phyloP scores from a whole-genome alignment of 108 stramenopile species.

The Poteriospumella lacustris region DNA sequence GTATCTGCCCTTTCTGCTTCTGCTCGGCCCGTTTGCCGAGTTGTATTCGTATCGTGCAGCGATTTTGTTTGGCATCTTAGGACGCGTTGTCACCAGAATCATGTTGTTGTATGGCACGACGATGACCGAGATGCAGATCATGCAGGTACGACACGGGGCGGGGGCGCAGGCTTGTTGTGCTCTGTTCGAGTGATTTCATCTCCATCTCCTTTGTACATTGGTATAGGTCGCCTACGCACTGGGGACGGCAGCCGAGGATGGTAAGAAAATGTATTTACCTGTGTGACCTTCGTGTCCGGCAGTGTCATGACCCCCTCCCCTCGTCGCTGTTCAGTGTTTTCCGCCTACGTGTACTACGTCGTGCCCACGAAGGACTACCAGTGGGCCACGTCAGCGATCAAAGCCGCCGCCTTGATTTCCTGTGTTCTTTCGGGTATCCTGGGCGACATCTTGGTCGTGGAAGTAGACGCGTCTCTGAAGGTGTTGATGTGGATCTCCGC shows the following conservation, averaged over 20 bases:
- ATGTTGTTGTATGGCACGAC: not conserved
- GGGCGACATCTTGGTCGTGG: constrained; percentile 3
- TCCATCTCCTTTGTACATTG: too few relatives aligned
- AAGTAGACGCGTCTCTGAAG: not conserved
- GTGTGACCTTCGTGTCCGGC: too few relatives aligned
- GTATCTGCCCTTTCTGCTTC: constrained; percentile 2
- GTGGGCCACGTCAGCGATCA: not conserved
- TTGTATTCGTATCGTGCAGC: not conserved
- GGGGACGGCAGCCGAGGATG: constrained; percentile 14
- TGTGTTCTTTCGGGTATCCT: not conserved
- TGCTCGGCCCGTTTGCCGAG: not conserved
- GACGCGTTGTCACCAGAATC: not conserved
- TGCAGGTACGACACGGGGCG: too few relatives aligned
- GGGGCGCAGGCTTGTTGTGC: too few relatives aligned
- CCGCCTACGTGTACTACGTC: not conserved
- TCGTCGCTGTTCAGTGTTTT: not conserved
- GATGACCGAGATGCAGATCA: not conserved
- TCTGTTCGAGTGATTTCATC: too few relatives aligned
- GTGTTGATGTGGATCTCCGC: not conserved
- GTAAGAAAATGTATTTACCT: too few relatives aligned
- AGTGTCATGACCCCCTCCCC: too few relatives aligned
- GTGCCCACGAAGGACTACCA: not conserved
- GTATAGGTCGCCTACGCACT: not conserved
- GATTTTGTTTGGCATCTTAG: not conserved
- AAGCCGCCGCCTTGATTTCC: not conserved